Conservation (phyloP, 805 yeast species). For the Yarrowia sp. region DNA sequence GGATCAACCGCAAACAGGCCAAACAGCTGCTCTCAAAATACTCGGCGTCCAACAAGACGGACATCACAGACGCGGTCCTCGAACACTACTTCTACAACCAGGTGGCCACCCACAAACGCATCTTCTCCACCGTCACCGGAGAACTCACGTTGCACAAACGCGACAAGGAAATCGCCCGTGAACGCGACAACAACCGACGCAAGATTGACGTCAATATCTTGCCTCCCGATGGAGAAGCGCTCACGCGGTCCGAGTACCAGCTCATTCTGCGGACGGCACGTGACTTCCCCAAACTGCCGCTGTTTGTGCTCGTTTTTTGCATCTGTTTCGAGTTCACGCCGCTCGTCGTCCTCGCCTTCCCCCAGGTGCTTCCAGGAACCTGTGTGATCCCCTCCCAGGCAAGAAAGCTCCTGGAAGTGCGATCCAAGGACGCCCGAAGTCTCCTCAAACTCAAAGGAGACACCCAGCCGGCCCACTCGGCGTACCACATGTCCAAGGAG, state of each 20-base stretch:
- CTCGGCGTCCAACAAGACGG: slow-evolving; percentile 41
- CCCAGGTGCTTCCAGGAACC: slow-evolving; percentile 66
- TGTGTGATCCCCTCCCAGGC: slow-evolving; percentile 60
- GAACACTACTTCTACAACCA: slow-evolving; percentile 40
- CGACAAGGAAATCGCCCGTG: slow-evolving; percentile 47
- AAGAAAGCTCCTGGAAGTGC: slow-evolving; percentile 6
- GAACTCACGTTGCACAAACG: slow-evolving; percentile 38
- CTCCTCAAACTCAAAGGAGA: slow-evolving; percentile 10
- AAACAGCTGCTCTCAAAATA: slow-evolving; percentile 41
- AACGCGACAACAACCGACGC: slow-evolving; percentile 41
- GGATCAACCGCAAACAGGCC: slow-evolving; percentile 52
- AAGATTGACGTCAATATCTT: slow-evolving; percentile 2
- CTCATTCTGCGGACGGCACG: slow-evolving; percentile 57
- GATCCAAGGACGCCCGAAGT: slow-evolving; percentile 8
- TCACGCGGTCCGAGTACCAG: slow-evolving; percentile 58
- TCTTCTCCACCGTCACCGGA: slow-evolving; percentile 38
- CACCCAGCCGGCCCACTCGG: slow-evolving; percentile 40
- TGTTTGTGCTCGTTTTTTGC: slow-evolving; percentile 63
- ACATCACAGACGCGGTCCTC: slow-evolving; percentile 46
- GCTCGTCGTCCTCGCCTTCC: slow-evolving; percentile 58
- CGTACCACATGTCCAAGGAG: slow-evolving; percentile 39
- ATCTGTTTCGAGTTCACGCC: slow-evolving; percentile 66
- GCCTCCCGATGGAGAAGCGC: slow-evolving; percentile 46
- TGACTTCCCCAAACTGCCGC: slow-evolving; percentile 62
- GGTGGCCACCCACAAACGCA: slow-evolving; percentile 39